phyloP scores from a whole-genome alignment of 805 yeast species.

The Peterozyma toletana region DNA sequence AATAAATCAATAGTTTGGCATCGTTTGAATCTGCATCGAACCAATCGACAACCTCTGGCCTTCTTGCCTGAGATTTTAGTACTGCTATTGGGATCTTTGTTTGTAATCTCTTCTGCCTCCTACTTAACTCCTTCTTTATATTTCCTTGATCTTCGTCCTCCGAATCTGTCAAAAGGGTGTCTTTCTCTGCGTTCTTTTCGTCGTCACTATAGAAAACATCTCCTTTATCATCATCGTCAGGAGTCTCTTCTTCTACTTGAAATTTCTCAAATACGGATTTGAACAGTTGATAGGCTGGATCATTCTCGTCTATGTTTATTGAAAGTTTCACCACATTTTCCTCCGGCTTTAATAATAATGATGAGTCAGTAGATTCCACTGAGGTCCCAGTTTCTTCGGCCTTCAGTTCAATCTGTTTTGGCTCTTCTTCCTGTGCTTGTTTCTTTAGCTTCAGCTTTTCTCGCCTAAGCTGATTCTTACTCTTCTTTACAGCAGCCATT shows the following conservation, averaged over 20 bases:
- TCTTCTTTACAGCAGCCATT: constrained; percentile 17
- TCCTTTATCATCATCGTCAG: constrained; percentile 18
- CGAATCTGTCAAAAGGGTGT: constrained; percentile 11
- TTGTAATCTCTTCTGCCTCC: constrained; percentile 42
- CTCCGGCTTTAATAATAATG: constrained; percentile 13
- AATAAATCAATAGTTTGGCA: constrained; percentile 55
- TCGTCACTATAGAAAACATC: constrained; percentile 15
- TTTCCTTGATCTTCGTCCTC: constrained; percentile 17
- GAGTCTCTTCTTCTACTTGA: constrained; percentile 13
- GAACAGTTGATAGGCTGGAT: constrained; percentile 14
- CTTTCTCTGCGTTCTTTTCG: constrained; percentile 10
- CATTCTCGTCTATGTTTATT: constrained; percentile 7
- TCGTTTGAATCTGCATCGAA: constrained; percentile 79
- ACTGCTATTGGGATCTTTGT: constrained; percentile 59
- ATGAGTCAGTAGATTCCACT: too few species aligned
- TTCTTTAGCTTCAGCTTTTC: constrained; percentile 37
- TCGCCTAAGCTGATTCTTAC: constrained; percentile 49
- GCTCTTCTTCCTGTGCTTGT: constrained; percentile 11
- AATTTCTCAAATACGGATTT: constrained; percentile 27
- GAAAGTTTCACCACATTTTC: constrained; percentile 9
- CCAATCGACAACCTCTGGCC: constrained; percentile 82
- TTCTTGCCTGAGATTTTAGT: constrained; percentile 50
- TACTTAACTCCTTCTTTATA: constrained; percentile 24
- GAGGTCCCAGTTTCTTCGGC: constrained; percentile 5
- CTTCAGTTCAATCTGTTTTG: constrained; percentile 4